Evolutionary conservation across 805 yeast genomes (phyloP).

Genomic region (Starmera amethionina): DNA sequence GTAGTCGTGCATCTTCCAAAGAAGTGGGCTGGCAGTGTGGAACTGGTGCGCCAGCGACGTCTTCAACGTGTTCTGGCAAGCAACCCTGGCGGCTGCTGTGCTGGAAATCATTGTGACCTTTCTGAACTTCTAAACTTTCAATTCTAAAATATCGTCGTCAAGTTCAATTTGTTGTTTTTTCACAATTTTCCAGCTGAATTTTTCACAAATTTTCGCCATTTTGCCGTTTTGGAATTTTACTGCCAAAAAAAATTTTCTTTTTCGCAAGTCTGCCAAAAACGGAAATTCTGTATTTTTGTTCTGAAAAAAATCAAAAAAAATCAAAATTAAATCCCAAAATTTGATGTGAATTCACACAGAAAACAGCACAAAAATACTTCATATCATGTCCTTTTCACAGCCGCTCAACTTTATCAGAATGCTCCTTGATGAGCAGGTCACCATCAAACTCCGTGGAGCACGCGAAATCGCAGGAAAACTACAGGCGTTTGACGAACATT

Average conservation of each 20-base stretch:
- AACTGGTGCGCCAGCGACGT: constrained; percentile 7
- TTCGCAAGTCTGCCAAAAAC: not conserved
- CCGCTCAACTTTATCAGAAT: constrained; percentile 88
- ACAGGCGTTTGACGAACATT: constrained; percentile 92
- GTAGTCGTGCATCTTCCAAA: no score
- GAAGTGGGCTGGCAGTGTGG: no score
- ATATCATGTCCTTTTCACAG: constrained; percentile 29
- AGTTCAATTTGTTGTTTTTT: no score
- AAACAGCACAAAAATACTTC: no score
- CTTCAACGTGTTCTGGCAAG: constrained; percentile 6
- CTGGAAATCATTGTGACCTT: constrained; percentile 10
- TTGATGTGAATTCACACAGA: not conserved
- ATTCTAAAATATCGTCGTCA: no score
- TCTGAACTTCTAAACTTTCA: not conserved
- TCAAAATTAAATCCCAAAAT: not conserved
- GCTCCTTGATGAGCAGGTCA: constrained; percentile 77
- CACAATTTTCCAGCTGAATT: no score
- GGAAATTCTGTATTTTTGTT: not conserved
- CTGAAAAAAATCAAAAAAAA: not conserved
- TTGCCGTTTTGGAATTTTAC: not conserved
- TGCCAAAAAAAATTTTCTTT: not conserved
- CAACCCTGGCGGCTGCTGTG: constrained; percentile 5
- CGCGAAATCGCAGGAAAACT: constrained; percentile 84
- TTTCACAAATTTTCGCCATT: not conserved
- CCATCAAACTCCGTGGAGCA: constrained; percentile 87